Base-by-base conservation (phyloP, 805 yeast species). In the Soucietia sequanensis region DNA sequence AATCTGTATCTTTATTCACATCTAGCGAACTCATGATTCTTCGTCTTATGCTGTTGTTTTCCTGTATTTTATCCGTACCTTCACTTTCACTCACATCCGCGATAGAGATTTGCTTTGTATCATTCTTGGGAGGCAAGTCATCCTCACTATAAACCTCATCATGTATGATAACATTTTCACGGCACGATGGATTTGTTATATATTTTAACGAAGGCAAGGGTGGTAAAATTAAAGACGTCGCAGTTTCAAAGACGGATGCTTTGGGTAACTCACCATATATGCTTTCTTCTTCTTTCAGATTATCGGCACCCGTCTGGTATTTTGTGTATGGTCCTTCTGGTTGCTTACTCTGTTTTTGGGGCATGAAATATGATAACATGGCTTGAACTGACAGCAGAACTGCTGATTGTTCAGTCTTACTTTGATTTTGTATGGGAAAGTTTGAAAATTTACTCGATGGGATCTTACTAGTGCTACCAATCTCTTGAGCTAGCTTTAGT, bases 241-340 rank as follows among this genome's bases (percentile, higher is more conserved):
- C 95, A 1, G 95, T 79, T 37, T 83, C 78, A 4, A 91, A 48
- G 9, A 91, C 79, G 0, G 93, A 83, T 0, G 95, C 77, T 43
- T 78, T 81, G 3, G 91, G 93, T 7, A 83, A 35, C 27, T 46
- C 44, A 21, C 34, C 39, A 37, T 37, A 40, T 21, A 40, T 39
- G 16, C 17, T 31, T 6, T 10, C 37, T 29, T 60, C 68, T 23
- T 30, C 35, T 23, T 33, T 33, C n/a, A 29, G 33, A 13, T 25
- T 39, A 4, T 29, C 31, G 5, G 31, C 19, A 10, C 23, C 12
- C 4, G 58, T 30, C 34, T 56, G 58, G 33, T 42, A 49, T 31
- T 38, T 41, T 10, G 41, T 45, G 25, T 43, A 37, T 14, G 38
- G 50, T n/a, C 26, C 30, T 16, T 23, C 16, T 23, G 31, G 18